Evolutionary conservation across 129 eudicot genomes (phyloP).

Genomic region (Centrapalus pauciflorus): DNA sequence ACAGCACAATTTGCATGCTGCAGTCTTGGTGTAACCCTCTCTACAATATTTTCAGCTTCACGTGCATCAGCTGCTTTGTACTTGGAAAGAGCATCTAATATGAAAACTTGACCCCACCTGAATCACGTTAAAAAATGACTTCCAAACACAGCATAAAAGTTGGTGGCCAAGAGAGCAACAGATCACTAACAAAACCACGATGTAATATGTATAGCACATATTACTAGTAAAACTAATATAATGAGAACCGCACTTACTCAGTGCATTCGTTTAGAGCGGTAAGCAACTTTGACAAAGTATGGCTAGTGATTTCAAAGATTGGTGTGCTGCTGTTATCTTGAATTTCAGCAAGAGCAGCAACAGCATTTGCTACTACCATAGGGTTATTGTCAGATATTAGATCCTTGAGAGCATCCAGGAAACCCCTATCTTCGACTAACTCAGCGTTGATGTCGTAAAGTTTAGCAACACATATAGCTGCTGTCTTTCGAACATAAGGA

Average conservation of each 20-base stretch:
- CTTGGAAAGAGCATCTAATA: constrained; percentile 88
- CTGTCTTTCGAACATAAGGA: constrained; percentile 96
- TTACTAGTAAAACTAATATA: not conserved
- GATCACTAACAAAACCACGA: not conserved
- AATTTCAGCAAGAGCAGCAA: constrained; percentile 93
- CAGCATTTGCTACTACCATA: constrained; percentile 98
- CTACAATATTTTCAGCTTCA: constrained; percentile 92
- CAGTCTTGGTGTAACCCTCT: constrained; percentile 83
- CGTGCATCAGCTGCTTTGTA: constrained; percentile 94
- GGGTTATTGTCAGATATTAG: constrained; percentile 94
- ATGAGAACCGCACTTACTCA: constrained; percentile 49
- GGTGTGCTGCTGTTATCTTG: constrained; percentile 75
- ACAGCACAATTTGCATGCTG: constrained; percentile 99
- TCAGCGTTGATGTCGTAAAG: constrained; percentile 91
- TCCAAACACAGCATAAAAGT: not conserved
- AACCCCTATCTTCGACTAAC: constrained; percentile 91
- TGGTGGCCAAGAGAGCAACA: not conserved
- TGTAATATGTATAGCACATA: not conserved
- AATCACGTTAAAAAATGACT: not conserved
- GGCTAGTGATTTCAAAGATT: constrained; percentile 75
- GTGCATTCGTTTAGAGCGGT: constrained; percentile 96
- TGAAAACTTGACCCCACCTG: constrained; percentile 98
- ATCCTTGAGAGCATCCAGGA: constrained; percentile 85
- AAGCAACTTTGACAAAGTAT: constrained; percentile 79
- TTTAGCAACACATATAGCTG: constrained; percentile 96